Evolutionary conservation across 139 green algal species (phyloP).

Genomic region (Auxenochlorella protothecoides): DNA sequence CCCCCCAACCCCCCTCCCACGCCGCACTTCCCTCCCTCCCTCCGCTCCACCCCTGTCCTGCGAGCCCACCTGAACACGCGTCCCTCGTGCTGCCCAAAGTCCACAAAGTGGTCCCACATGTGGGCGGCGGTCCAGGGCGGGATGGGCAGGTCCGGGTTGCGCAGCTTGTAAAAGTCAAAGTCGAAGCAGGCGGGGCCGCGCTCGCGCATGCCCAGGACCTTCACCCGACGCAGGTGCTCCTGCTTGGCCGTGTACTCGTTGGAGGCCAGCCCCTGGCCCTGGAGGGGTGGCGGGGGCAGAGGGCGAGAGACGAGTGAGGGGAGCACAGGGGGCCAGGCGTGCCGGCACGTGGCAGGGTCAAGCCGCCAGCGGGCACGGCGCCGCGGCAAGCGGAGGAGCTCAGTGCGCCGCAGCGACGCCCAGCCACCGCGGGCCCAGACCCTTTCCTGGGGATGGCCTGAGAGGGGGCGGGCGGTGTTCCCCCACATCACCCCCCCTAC

Average conservation of each 20-base stretch:
- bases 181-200: constrained; percentile 49
- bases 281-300: too few relatives aligned
- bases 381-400: neutral
- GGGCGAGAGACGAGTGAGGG: too few relatives aligned
- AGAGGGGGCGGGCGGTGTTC: too few relatives aligned
- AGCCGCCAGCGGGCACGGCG: too few relatives aligned
- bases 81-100: constrained; percentile 56
- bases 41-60: too few relatives aligned
- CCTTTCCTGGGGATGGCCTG: too few relatives aligned
- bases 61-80: constrained; percentile 34
- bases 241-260: constrained; percentile 29
- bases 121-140: neutral
- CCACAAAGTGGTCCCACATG: constrained; percentile 56
- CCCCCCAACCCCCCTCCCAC: too few relatives aligned
- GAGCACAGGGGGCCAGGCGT: too few relatives aligned
- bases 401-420: neutral
- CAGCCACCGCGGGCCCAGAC: too few relatives aligned
- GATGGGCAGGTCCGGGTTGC: constrained; percentile 36
- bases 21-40: too few relatives aligned
- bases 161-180: constrained; percentile 33
- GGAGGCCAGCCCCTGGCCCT: neutral
- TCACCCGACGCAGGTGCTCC: constrained; percentile 10
- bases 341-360: too few relatives aligned
- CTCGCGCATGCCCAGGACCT: constrained; percentile 11
- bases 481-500: neutral